Conservation (phyloP, 1,284 basidiomycete species). For the Cryptococcus sp. region DNA sequence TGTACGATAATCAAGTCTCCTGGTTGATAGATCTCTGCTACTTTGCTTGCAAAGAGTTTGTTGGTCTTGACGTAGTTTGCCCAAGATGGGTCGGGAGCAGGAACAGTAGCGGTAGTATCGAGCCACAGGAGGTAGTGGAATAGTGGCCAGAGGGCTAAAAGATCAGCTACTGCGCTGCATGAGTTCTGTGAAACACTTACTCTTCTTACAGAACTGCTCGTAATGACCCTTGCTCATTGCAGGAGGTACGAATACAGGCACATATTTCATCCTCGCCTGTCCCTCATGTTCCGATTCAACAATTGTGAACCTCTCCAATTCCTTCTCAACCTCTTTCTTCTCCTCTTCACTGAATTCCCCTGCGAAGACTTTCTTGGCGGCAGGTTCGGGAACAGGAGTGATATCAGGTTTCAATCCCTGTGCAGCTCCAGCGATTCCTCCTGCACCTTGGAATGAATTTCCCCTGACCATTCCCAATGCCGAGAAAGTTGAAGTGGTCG, state of each 20-base stretch:
- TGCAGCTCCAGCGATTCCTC: background rate
- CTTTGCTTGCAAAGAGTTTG: slow-evolving; percentile 72
- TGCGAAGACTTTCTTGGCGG: slow-evolving; percentile 50
- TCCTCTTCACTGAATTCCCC: slow-evolving; percentile 59
- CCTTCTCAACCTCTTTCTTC: slow-evolving; percentile 58
- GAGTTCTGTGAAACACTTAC: slow-evolving; percentile 56
- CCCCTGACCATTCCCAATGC: background rate
- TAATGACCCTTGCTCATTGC: slow-evolving; percentile 89
- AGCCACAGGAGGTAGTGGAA: slow-evolving; percentile 99
- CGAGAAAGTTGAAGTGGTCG: slow-evolving; percentile 11
- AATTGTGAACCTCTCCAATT: slow-evolving; percentile 60
- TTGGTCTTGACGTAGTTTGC: slow-evolving; percentile 81
- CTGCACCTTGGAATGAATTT: background rate
- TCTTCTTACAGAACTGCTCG: slow-evolving; percentile 96
- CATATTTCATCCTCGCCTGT: slow-evolving; percentile 63
- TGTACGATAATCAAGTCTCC: slow-evolving; percentile 90
- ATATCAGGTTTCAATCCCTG: slow-evolving; percentile 1
- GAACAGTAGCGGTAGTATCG: slow-evolving; percentile 59
- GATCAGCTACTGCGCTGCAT: slow-evolving; percentile 9
- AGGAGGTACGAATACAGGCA: slow-evolving; percentile 90
- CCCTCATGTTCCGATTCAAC: slow-evolving; percentile 52
- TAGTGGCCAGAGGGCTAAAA: slow-evolving; percentile 84
- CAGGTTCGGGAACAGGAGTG: slow-evolving; percentile 26
- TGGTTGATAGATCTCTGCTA: slow-evolving; percentile 70
- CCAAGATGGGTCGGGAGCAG: slow-evolving; percentile 69